These are phyloP conservation scores for Fusarium pilosicola DNA, from an alignment of 2,329 filamentous ascomycete genomes.

Conservation along the genomic window DNA sequence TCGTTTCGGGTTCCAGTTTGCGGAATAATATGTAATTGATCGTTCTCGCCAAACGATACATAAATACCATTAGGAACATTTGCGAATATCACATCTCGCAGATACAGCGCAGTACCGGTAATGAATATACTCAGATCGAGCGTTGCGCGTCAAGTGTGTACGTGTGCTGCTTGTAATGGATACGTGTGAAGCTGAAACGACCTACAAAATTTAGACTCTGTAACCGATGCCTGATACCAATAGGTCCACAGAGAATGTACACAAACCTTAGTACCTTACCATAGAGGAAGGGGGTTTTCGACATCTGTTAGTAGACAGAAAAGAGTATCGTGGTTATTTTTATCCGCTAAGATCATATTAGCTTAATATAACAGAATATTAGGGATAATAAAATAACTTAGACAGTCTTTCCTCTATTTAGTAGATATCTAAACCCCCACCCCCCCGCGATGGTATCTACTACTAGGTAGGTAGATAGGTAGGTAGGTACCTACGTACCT, in stretches of 20 bases:
- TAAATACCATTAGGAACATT: background rate
- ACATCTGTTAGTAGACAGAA: no score
- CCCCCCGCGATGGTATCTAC: no score
- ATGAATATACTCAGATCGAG: background rate
- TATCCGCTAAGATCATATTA: no score
- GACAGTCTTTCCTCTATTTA: no score
- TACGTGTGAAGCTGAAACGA: conserved; percentile 33
- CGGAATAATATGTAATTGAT: background rate
- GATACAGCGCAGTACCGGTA: background rate
- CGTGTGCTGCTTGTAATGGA: background rate
- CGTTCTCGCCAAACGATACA: background rate
- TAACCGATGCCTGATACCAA: background rate
- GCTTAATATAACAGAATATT: no score
- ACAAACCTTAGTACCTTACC: background rate
- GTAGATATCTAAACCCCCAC: no score
- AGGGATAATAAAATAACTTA: no score
- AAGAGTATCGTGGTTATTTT: no score
- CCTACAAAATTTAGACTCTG: conserved; percentile 10
- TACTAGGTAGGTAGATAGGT: no score
- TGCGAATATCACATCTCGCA: background rate
- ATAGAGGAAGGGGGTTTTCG: no score
- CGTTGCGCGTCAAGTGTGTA: conserved; percentile 19
- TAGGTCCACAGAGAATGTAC: background rate
- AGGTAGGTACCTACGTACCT: no score
- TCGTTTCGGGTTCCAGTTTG: background rate